Conservation (phyloP, 2,329 filamentous ascomycete genomes). For the Ophiocordyceps camponoti-floridani region DNA sequence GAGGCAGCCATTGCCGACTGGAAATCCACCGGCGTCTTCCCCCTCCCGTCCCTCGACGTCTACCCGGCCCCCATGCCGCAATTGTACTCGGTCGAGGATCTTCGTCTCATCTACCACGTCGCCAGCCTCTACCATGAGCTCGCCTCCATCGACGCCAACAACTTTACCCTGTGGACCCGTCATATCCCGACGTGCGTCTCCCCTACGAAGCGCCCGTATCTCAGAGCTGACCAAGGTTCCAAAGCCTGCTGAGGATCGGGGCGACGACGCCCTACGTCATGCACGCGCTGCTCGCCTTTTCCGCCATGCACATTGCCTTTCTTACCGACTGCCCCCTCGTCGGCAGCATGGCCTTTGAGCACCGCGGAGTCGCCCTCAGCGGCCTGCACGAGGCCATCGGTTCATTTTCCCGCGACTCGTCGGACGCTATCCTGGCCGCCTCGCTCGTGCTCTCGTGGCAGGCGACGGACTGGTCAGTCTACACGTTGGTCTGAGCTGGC, state of each 20-base stretch:
- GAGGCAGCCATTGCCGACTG: slow-evolving; percentile 68
- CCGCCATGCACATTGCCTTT: slow-evolving; percentile 87
- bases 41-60: slow-evolving; percentile 65
- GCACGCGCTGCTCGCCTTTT: slow-evolving; percentile 81
- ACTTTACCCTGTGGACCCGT: slow-evolving; percentile 81
- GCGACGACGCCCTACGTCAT: slow-evolving; percentile 76
- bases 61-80: slow-evolving; percentile 59
- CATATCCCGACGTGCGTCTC: slow-evolving; percentile 72
- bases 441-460: slow-evolving; percentile 92
- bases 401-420: slow-evolving; percentile 68
- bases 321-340: slow-evolving; percentile 73
- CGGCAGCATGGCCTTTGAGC: slow-evolving; percentile 75
- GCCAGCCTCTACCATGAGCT: slow-evolving; percentile 74
- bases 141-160: slow-evolving; percentile 55
- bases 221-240: not conserved
- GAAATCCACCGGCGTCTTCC: slow-evolving; percentile 69
- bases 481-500: not conserved
- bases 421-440: slow-evolving; percentile 79
- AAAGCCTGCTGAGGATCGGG: slow-evolving; percentile 49
- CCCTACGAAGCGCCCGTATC: not conserved
- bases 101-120: slow-evolving; percentile 82
- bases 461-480: slow-evolving; percentile 74
- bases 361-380: slow-evolving; percentile 70
- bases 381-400: slow-evolving; percentile 79
- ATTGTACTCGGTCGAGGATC: slow-evolving; percentile 56